Evolutionary conservation across 2,329 filamentous ascomycete species (phyloP), one percentile per base, ranked within the genome.

Genomic region (Rosellinia necatrix): DNA sequence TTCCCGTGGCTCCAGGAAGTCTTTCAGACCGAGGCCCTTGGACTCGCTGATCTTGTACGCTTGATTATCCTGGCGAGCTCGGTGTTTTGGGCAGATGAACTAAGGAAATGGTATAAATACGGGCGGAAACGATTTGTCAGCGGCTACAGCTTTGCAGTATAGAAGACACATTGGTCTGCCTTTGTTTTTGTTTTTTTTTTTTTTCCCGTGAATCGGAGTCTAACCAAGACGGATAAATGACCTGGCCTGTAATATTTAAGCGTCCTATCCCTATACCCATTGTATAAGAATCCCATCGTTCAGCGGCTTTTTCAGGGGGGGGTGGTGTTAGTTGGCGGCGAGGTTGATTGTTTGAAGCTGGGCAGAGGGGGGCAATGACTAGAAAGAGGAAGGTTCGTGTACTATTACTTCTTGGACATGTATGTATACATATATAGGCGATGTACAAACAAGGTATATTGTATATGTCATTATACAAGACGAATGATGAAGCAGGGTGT

Each of bases 81-180:
- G 47, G 94, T 99, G 24, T 96, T 99, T 73, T 97, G 91, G 91
- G 92, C 87, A 10, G 94, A 99, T 73, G 94, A 99, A 76, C 81
- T 81, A 38, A 82, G 94, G 70, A 99, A 99, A 76, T 96, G 88
- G 77, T 83, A 82, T 68, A 82, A 79, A 67, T 83, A 85, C 64
- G 79, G 85, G 46, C 78, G 77, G 68, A 77, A 80, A 72, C 80
- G 81, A 68, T 72, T 84, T 57, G 78, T 79, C n/a, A 74, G 72
- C 58, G 82, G 83, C 50, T 90, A 89, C 69, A 89, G 86, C 69
- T 82, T 85, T 70, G 80, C 82, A 65, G 86, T 88, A 61, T 88
- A 78, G 65, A 70, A 49, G 49, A 50, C 19, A 35, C 19, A 25
- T 15, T 13, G 27, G 10, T 29, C 17, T n/a, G 2, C 27, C n/a